A percentile compares a stretch with the other conserved stretches of the same genome.
These are phyloP conservation scores for Plenodomus lindquistii DNA, from an alignment of 2,329 filamentous ascomycete species.

Conservation along the genomic window DNA sequence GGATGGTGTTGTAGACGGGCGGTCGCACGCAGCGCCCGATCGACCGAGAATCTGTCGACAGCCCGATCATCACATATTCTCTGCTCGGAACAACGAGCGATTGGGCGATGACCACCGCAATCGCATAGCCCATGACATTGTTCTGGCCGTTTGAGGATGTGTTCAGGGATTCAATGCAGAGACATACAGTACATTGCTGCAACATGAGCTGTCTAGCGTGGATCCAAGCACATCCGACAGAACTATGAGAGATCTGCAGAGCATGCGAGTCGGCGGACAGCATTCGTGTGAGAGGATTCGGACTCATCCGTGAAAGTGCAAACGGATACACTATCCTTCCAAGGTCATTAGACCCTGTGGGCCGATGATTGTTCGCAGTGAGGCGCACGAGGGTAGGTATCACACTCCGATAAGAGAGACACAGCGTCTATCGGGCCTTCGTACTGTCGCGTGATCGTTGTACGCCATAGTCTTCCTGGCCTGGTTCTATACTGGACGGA, in stretches of 20 bases:
- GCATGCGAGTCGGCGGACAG: conserved; percentile 17
- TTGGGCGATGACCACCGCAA: neutral
- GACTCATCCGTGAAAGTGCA: conserved; percentile 15
- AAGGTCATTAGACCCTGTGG: conserved; percentile 22
- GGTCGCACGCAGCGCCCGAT: neutral
- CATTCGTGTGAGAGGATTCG: conserved; percentile 36
- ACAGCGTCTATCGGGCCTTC: neutral
- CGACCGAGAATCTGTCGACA: neutral
- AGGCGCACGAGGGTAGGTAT: neutral
- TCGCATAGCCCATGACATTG: neutral
- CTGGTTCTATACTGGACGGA: neutral
- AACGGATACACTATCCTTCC: conserved; percentile 21
- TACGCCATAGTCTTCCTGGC: neutral
- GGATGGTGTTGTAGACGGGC: neutral
- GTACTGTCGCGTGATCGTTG: neutral
- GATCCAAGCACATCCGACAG: conserved; percentile 31
- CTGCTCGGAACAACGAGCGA: neutral
- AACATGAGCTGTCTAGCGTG: conserved; percentile 33
- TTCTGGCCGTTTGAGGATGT: neutral
- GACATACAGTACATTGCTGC: conserved; percentile 7
- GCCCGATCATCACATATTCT: neutral
- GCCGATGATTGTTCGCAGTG: neutral
- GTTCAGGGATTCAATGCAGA: neutral
- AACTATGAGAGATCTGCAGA: conserved; percentile 13
- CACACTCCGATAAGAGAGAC: neutral